Conservation (phyloP, 345 rosid species). For the Nasturtium officinale region DNA sequence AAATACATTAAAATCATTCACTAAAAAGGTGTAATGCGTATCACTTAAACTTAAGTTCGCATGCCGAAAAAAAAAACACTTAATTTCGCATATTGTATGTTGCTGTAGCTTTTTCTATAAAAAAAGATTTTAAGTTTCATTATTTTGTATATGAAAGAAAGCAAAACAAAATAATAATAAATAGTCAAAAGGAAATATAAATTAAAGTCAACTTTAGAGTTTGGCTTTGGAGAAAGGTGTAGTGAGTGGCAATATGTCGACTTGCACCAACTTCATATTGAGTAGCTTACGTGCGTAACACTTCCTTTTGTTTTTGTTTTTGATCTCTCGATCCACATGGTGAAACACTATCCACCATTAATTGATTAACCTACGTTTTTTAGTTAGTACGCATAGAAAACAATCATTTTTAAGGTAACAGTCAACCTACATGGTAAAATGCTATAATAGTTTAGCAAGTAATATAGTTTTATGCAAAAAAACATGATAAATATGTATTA, state of each 20-base stretch:
- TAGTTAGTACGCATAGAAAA: neutral
- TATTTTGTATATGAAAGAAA: neutral
- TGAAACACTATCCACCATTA: neutral
- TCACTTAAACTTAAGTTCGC: neutral
- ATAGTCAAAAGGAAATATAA: constrained; percentile 16
- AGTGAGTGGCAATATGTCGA: constrained; percentile 42
- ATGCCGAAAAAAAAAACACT: too few species aligned
- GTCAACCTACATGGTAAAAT: neutral
- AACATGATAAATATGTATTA: neutral
- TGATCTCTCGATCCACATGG: neutral
- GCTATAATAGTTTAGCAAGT: neutral
- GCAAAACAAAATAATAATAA: neutral
- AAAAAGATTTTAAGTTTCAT: neutral
- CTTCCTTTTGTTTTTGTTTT: neutral
- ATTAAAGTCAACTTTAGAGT: constrained; percentile 35
- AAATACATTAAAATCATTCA: neutral
- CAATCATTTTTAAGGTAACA: neutral
- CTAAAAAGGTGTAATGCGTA: neutral
- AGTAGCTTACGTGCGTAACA: constrained; percentile 40
- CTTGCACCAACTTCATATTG: constrained; percentile 37
- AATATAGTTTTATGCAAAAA: neutral
- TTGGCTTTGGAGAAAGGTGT: constrained; percentile 40
- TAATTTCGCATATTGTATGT: neutral
- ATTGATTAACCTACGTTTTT: neutral
- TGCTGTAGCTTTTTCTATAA: neutral